Percentiles rank a stretch among this genome's conserved stretches.
These are phyloP conservation scores for Xylaria sp. DNA, from an alignment of 2,329 filamentous ascomycete genomes.

Conservation along the genomic window DNA sequence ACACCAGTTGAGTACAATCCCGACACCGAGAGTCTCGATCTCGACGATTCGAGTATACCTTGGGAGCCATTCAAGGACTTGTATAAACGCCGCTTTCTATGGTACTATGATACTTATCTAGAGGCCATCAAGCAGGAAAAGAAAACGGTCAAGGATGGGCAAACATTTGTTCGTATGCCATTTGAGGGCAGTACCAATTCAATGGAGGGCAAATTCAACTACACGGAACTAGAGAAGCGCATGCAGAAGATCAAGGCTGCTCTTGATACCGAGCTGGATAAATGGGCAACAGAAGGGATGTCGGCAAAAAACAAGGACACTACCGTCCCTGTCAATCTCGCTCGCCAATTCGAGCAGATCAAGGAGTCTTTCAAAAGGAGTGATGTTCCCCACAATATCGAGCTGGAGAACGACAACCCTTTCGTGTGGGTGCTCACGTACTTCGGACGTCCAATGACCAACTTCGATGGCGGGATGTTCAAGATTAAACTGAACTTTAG, in stretches of 20 bases:
- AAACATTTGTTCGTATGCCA: slow-evolving; percentile 81
- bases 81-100: slow-evolving; percentile 90
- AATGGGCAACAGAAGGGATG: slow-evolving; percentile 78
- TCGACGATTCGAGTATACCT: slow-evolving; percentile 63
- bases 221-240: slow-evolving; percentile 76
- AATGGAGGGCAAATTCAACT: slow-evolving; percentile 91
- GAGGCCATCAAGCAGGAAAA: slow-evolving; percentile 74
- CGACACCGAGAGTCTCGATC: slow-evolving; percentile 50
- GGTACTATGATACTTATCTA: slow-evolving; percentile 94
- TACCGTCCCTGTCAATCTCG: slow-evolving; percentile 82
- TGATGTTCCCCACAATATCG: slow-evolving; percentile 78
- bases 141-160: slow-evolving; percentile 70
- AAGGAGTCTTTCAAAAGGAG: slow-evolving; percentile 77
- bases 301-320: slow-evolving; percentile 71
- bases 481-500: slow-evolving; percentile 83
- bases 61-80: slow-evolving; percentile 92
- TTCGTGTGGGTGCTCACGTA: slow-evolving; percentile 91
- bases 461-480: slow-evolving; percentile 92
- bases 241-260: slow-evolving; percentile 74
- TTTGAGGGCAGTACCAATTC: slow-evolving; percentile 82
- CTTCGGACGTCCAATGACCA: slow-evolving; percentile 91
- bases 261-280: slow-evolving; percentile 76
- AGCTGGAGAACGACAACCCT: slow-evolving; percentile 82
- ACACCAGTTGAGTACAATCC: slow-evolving; percentile 49
- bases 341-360: slow-evolving; percentile 86